Percentiles rank a stretch among this genome's conserved stretches.
Conservation (phyloP, 2,329 filamentous ascomycete genomes). For the Fusarium dlaminii region DNA sequence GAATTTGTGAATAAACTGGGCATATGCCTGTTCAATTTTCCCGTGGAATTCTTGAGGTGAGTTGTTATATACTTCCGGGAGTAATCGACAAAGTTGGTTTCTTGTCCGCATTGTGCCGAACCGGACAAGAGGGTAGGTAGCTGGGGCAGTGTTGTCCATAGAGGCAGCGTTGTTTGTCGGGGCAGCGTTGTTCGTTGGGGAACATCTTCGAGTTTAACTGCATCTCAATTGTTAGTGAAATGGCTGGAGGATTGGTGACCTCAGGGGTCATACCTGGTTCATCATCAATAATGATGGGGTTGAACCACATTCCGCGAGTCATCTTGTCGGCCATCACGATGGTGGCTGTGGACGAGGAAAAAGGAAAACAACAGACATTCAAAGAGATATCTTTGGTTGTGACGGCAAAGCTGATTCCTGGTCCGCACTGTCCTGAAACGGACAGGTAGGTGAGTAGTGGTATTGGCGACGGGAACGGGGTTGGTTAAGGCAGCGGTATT, state of each 20-base stretch:
- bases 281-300: background rate
- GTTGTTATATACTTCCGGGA: accelerated
- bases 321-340: background rate
- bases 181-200: too few species aligned
- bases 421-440: too few species aligned
- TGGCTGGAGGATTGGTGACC: background rate
- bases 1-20: accelerated
- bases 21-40: accelerated
- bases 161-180: too few species aligned
- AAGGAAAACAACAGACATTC: background rate
- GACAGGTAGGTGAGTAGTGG: too few species aligned
- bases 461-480: too few species aligned
- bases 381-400: background rate
- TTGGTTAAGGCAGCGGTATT: too few species aligned
- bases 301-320: background rate
- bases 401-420: too few species aligned
- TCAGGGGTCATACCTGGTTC: background rate
- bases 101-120: accelerated
- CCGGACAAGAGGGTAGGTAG: too few species aligned
- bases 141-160: too few species aligned
- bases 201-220: accelerated
- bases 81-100: accelerated
- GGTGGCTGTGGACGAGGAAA: background rate
- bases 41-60: accelerated
- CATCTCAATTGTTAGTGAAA: background rate